These are phyloP conservation scores for Talaromyces funiculosus DNA, from an alignment of 2,329 filamentous ascomycete genomes.

Conservation along the genomic window DNA sequence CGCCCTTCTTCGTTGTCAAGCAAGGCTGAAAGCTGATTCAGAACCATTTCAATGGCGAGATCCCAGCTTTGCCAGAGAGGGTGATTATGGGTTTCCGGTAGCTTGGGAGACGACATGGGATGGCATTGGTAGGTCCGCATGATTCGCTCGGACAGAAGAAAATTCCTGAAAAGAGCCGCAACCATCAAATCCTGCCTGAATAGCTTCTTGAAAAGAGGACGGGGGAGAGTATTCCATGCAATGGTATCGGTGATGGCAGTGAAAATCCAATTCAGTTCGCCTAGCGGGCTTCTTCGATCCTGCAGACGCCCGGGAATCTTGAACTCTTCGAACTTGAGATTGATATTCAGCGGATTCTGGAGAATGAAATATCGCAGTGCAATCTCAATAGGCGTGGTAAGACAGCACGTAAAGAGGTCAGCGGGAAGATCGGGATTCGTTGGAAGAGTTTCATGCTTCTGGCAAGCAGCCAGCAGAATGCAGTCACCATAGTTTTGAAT, in stretches of 20 bases:
- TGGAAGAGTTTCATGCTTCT: conserved; percentile 83
- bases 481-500: conserved; percentile 68
- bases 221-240: conserved; percentile 90
- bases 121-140: conserved; percentile 97
- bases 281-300: conserved; percentile 85
- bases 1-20: conserved; percentile 69
- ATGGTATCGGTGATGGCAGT: conserved; percentile 98
- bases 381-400: conserved; percentile 97
- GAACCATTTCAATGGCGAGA: conserved; percentile 88
- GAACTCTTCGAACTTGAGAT: conserved; percentile 72
- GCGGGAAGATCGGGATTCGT: conserved; percentile 91
- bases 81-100: conserved; percentile 94
- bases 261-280: conserved; percentile 98
- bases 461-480: conserved; percentile 89
- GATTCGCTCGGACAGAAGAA: conserved; percentile 85
- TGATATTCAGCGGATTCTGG: conserved; percentile 70
- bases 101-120: conserved; percentile 80
- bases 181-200: conserved; percentile 98
- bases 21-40: conserved; percentile 80
- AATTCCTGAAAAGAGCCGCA: conserved; percentile 94
- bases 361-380: conserved; percentile 93
- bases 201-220: conserved; percentile 89
- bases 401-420: conserved; percentile 90
- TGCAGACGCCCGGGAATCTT: conserved; percentile 87
- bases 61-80: conserved; percentile 98